Evolutionary conservation across 805 yeast genomes (phyloP).

Genomic region (Suhomyces sp.): DNA sequence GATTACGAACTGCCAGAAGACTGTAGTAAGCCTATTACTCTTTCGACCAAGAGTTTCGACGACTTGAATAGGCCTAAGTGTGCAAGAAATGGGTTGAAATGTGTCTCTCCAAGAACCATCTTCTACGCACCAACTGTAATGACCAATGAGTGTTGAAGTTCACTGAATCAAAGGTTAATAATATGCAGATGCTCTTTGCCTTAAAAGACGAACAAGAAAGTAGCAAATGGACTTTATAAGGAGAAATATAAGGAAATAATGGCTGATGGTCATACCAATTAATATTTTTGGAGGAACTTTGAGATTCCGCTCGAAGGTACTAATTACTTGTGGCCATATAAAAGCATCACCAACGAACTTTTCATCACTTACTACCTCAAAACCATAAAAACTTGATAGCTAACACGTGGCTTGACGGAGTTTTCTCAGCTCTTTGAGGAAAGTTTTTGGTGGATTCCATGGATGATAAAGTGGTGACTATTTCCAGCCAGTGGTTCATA

Average conservation of each 20-base stretch:
- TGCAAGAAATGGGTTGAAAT: slow-evolving; percentile 53
- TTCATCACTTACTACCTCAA: slow-evolving; percentile 27
- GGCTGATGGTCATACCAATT: slow-evolving; percentile 23
- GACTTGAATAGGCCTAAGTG: slow-evolving; percentile 46
- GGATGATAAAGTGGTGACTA: slow-evolving; percentile 13
- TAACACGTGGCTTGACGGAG: slow-evolving; percentile 18
- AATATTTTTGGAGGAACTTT: slow-evolving; percentile 38
- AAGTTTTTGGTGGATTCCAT: slow-evolving; percentile 1
- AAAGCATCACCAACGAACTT: slow-evolving; percentile 25
- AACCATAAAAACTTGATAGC: slow-evolving; percentile 27
- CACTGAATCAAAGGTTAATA: no score
- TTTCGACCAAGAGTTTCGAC: no score
- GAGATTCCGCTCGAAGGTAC: slow-evolving; percentile 31
- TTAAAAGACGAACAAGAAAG: slow-evolving; percentile 43
- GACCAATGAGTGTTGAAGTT: slow-evolving; percentile 28
- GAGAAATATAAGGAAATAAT: slow-evolving; percentile 25
- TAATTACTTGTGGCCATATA: slow-evolving; percentile 34
- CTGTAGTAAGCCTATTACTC: no score
- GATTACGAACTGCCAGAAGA: slow-evolving; percentile 40
- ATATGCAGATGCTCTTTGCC: slow-evolving; percentile 2
- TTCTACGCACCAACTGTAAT: slow-evolving; percentile 33
- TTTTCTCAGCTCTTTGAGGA: slow-evolving; percentile 7
- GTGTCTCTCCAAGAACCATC: slow-evolving; percentile 35
- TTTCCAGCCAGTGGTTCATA: slow-evolving; percentile 33
- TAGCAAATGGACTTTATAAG: slow-evolving; percentile 21